Evolutionary conservation across 1,284 basidiomycete species (phyloP).

Genomic region (Sutorius eximius): DNA sequence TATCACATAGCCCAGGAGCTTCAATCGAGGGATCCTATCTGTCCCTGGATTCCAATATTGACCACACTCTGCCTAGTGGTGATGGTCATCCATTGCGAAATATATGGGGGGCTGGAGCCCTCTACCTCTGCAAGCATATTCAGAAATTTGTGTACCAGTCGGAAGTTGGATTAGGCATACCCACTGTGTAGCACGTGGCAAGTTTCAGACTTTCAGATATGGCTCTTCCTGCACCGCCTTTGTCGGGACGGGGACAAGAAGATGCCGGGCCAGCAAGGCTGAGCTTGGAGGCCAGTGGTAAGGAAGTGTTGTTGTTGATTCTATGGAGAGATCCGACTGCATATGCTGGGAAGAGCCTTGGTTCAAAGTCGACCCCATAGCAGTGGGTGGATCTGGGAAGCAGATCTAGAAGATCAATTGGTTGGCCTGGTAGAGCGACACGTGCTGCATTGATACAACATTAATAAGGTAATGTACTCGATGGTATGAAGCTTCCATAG

Average conservation of each 20-base stretch:
- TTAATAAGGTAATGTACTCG: too few species aligned
- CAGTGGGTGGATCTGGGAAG: constrained; percentile 16
- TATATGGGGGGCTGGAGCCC: constrained; percentile 14
- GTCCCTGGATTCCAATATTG: constrained; percentile 14
- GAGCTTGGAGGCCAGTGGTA: constrained; percentile 27
- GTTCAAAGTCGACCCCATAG: constrained; percentile 26
- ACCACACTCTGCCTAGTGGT: constrained; percentile 1
- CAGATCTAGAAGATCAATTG: constrained; percentile 11
- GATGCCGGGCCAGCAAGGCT: constrained; percentile 31
- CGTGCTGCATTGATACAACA: too few species aligned
- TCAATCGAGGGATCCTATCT: constrained; percentile 12
- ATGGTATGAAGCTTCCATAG: not conserved
- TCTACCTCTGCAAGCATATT: constrained; percentile 7
- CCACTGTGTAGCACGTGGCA: constrained; percentile 35
- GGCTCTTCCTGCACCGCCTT: constrained; percentile 21
- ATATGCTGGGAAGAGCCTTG: constrained; percentile 17
- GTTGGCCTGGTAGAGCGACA: constrained; percentile 11
- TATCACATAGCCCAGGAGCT: constrained; percentile 21
- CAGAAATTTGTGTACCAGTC: constrained; percentile 18
- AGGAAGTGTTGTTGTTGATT: constrained; percentile 17
- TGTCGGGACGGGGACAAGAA: constrained; percentile 30
- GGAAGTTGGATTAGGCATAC: constrained; percentile 28
- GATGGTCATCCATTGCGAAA: constrained; percentile 8
- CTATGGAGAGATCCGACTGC: constrained; percentile 1
- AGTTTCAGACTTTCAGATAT: constrained; percentile 26